Base-by-base conservation (phyloP, 2,329 filamentous ascomycete genomes). In the Plectosphaerella plurivora region DNA sequence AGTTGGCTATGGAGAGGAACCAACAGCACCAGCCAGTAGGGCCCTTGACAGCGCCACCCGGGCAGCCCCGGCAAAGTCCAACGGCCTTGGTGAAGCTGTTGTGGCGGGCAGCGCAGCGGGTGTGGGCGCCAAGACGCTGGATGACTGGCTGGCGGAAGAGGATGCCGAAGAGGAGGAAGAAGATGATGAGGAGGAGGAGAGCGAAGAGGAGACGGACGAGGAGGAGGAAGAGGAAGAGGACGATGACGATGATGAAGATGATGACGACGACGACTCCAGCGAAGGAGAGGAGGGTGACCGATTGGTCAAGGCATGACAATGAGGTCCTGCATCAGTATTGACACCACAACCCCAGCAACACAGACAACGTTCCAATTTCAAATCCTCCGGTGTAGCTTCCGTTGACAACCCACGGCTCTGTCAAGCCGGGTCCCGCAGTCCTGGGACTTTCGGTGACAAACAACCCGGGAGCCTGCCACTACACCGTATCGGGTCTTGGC, bases 141-240 rank as follows among this genome's bases (percentile, higher is more conserved):
- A 97, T 72, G 91, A 96, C 66, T 97, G 94, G 92, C 75, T 97
- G 52, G 91, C 87, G 5, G 88, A 91, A 63, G 84, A 83, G 44
- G 82, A 84, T 15, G 77, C 75, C 25, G 79, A 77, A n/a, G 81
- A 77, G 2, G 80, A 79, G 11, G 75, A 77, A 10, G 77, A 79
- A 22, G 77, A 77, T 7, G 75, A 77, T 6, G 79, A 79, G 2
- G 74, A 77, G 7, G 75, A 73, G 8, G 74, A 74, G 14, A 69
- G 71, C 3, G 73, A 73, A 18, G 73, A 72, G 3, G 76, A 77
- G 0, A 78, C 78, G 1, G 76, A 76, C 2, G 77, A 79, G 0
- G 75, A 75, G 0, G 76, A 76, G 0, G 76, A 76, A 0, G 78
- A 78, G 0, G 74, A 79, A 0, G 75, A 75, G 0, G 76, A 78